Percentiles rank a stretch among this genome's conserved stretches.
Conservation (phyloP, 495 filamentous ascomycete species). For the Astrothelium macrocarpum region DNA sequence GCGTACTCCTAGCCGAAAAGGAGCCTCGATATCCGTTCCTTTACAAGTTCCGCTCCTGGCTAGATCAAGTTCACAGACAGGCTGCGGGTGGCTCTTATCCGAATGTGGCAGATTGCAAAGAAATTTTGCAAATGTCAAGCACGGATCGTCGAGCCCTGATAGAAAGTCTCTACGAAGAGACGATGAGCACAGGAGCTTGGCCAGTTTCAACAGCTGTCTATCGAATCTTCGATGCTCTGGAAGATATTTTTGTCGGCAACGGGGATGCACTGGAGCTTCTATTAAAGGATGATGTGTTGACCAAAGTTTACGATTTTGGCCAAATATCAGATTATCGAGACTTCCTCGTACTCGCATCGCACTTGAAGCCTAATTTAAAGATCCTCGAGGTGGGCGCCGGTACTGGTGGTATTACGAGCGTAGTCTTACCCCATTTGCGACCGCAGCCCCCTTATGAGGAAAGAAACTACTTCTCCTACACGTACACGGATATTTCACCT, state of each 20-base stretch:
- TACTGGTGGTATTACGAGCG: conserved; percentile 16
- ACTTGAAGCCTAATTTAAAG: conserved; percentile 15
- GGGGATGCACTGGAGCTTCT: conserved; percentile 13
- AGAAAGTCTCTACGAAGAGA: not conserved
- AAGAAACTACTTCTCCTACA: conserved; percentile 7
- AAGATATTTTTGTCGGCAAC: conserved; percentile 7
- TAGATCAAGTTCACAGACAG: not conserved
- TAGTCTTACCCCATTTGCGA: conserved; percentile 5
- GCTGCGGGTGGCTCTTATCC: not conserved
- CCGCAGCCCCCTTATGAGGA: not conserved
- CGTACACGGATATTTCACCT: conserved; percentile 19
- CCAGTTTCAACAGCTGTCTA: not conserved
- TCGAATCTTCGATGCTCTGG: conserved; percentile 8
- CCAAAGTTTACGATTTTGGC: conserved; percentile 9
- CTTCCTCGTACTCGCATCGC: conserved; percentile 1
- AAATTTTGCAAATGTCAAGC: not conserved
- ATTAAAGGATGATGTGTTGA: conserved; percentile 13
- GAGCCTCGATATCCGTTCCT: not conserved
- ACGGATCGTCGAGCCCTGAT: not conserved
- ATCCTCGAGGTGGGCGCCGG: conserved; percentile 24
- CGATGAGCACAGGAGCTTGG: not conserved
- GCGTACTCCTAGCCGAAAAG: not conserved
- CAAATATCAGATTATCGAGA: not conserved
- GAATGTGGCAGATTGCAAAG: not conserved
- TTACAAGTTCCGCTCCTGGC: not conserved